A percentile compares a stretch with the other conserved stretches of the same genome.
These are phyloP conservation scores for Vitis amurensis DNA, from an alignment of 164 flowering plant species.

Conservation along the genomic window DNA sequence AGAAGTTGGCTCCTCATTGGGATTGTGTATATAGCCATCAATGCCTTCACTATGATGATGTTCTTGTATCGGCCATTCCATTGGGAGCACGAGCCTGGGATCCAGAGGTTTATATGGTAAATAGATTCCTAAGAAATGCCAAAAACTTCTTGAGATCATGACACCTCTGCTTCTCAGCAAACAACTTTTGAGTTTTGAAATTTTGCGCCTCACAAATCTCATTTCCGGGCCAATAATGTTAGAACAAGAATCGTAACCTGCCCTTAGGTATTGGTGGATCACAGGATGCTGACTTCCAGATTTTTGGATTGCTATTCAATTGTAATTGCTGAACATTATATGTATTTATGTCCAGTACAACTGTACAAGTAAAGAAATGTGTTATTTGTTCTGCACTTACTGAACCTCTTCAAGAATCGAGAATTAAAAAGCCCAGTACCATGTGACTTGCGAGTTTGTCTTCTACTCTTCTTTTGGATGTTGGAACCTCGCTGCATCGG, in stretches of 20 bases:
- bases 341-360: not conserved
- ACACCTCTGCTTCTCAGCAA: not conserved
- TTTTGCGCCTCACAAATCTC: not conserved
- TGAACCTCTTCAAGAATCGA: too few relatives aligned
- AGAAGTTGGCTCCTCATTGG: slow-evolving; percentile 61
- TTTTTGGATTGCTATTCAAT: not conserved
- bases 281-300: not conserved
- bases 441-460: too few relatives aligned
- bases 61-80: slow-evolving; percentile 79
- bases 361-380: not conserved
- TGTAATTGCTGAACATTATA: not conserved
- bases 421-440: too few relatives aligned
- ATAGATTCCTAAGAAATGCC: not conserved
- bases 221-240: not conserved
- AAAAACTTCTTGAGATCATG: not conserved
- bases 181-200: not conserved
- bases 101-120: slow-evolving; percentile 88
- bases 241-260: not conserved
- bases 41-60: slow-evolving; percentile 73
- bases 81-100: slow-evolving; percentile 85
- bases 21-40: slow-evolving; percentile 41
- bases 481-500: too few relatives aligned
- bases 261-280: not conserved
- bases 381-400: not conserved
- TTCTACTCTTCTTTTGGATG: too few relatives aligned